Evolutionary conservation across 2,329 filamentous ascomycete genomes (phyloP).

Genomic region (Paraconiothyrium brasiliense): DNA sequence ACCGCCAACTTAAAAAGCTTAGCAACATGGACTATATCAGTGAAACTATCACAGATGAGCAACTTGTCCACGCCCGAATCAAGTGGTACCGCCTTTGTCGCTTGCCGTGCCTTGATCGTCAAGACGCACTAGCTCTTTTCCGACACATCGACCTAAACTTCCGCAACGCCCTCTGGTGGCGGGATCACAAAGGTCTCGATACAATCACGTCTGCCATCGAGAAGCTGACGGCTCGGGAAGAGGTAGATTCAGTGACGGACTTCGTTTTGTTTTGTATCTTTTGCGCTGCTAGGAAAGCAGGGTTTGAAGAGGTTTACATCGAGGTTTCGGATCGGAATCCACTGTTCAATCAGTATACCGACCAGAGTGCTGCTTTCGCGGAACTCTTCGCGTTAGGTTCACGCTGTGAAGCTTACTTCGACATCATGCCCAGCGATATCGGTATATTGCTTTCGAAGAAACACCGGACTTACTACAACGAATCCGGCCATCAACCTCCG

Average conservation of each 20-base stretch:
- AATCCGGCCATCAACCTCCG: slow-evolving; percentile 57
- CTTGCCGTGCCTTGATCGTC: slow-evolving; percentile 32
- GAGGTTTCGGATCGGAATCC: slow-evolving; percentile 71
- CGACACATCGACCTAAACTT: slow-evolving; percentile 42
- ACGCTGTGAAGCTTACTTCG: slow-evolving; percentile 70
- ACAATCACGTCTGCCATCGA: slow-evolving; percentile 40
- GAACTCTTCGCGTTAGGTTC: slow-evolving; percentile 71
- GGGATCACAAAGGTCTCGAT: slow-evolving; percentile 42
- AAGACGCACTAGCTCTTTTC: slow-evolving; percentile 42
- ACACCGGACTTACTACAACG: slow-evolving; percentile 55
- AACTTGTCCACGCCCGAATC: slow-evolving; percentile 42
- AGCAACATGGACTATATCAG: slow-evolving; percentile 49
- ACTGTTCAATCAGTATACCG: slow-evolving; percentile 67
- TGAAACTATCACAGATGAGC: slow-evolving; percentile 37
- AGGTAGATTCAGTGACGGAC: slow-evolving; percentile 54
- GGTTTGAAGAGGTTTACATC: slow-evolving; percentile 69
- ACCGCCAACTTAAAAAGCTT: slow-evolving; percentile 46
- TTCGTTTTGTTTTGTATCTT: slow-evolving; percentile 67
- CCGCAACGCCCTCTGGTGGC: slow-evolving; percentile 38
- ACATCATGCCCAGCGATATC: slow-evolving; percentile 56
- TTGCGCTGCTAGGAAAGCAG: slow-evolving; percentile 64
- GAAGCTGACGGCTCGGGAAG: slow-evolving; percentile 31
- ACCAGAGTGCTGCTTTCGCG: slow-evolving; percentile 71
- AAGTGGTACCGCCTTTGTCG: slow-evolving; percentile 48
- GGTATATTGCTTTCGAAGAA: slow-evolving; percentile 46